Conservation (phyloP, 2,329 filamentous ascomycete species). For the Fusarium lyarnte region DNA sequence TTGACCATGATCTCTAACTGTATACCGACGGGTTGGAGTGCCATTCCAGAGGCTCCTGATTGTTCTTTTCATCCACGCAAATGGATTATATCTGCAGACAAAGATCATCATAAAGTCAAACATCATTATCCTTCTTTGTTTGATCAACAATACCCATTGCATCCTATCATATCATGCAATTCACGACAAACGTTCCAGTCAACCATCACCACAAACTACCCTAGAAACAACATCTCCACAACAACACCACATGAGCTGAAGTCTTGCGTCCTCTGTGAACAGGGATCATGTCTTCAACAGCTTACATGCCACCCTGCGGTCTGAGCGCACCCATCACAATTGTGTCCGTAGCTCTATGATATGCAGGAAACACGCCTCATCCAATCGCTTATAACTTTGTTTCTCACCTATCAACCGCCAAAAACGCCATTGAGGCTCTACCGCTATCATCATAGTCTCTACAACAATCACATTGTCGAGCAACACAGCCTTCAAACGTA, state of each 20-base stretch:
- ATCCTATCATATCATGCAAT: background rate
- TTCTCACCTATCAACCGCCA: background rate
- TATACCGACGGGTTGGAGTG: too few relatives aligned
- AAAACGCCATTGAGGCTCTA: background rate
- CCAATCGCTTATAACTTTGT: background rate
- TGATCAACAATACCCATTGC: background rate
- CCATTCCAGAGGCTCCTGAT: background rate
- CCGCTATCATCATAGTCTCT: background rate
- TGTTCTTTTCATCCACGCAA: too few relatives aligned
- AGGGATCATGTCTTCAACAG: slow-evolving; percentile 20
- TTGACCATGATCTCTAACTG: background rate
- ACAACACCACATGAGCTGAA: slow-evolving; percentile 1
- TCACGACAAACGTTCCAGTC: background rate
- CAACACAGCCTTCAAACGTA: background rate
- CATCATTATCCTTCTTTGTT: background rate
- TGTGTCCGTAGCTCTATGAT: background rate
- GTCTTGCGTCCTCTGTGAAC: background rate
- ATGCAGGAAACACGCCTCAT: background rate
- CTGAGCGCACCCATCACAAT: slow-evolving; percentile 20
- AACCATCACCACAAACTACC: background rate
- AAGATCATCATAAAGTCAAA: background rate
- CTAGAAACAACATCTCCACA: slow-evolving; percentile 9
- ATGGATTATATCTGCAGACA: background rate
- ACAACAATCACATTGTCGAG: background rate
- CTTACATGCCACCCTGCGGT: slow-evolving; percentile 13